Base-by-base conservation (phyloP, 1,284 basidiomycete genomes). In the Fomitopsis betulina region DNA sequence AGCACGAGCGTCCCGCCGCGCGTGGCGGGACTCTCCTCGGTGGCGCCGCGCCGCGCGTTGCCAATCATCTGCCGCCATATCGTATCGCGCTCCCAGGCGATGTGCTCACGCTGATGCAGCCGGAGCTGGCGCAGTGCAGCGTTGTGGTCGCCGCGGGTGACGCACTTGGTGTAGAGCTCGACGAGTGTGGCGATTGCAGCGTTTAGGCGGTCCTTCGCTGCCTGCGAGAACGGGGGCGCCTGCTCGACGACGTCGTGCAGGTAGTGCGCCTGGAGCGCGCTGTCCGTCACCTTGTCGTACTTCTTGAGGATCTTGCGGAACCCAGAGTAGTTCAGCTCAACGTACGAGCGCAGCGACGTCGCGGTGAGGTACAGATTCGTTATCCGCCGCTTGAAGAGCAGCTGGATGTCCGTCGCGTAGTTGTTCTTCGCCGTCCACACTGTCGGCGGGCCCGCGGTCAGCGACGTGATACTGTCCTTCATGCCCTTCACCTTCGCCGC, bases 31-130 rank as follows among this genome's bases (percentile, higher is more conserved):
- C 67, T 62, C 19, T 72, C 74, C 30, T 76, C 77, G 3, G 68
- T 69, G 45, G 83, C 81, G 3, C 88, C 89, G 10, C 86, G 81
- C 51, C 95, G 84, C 67, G 95, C 93, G 35, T 88, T 86, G 13
- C 89, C 89, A 65, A 99, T 95, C 96, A 99, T 98, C 73, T 96
- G 93, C 30, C 96, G 83, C 96, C 96, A 99, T 5, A 99, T 92
- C 0, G 93, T 96, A 68, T 96, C 93, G 49, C 94, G 85, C 68
- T 96, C 93, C 92, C 93, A 96, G 2, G 94, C 94, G 60, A 96
- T 90, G 68, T 93, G 89, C 77, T 99, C 96, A 32, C 96, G 86
- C 57, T 98, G 86, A 71, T 97, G 89, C 25, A 93, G 82, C 63
- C 89, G 87, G 53, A 99, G 83, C 70, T 98, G 93, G 62, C 91